Evolutionary conservation across 2,329 filamentous ascomycete species (phyloP).

Genomic region (Teratosphaeriaceae sp.): DNA sequence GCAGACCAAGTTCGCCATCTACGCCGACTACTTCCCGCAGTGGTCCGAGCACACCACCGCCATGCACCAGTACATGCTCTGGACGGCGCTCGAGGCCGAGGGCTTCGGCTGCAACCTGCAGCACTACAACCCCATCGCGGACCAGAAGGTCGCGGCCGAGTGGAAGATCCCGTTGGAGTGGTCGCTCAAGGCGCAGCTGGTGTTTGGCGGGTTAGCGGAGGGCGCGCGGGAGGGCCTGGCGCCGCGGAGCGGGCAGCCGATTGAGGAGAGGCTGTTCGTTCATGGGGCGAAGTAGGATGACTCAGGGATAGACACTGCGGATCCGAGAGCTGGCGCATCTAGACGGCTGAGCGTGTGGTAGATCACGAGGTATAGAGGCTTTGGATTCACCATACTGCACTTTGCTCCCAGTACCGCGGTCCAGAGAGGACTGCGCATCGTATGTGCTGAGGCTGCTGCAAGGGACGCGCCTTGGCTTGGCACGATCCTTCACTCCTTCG

Average conservation of each 20-base stretch:
- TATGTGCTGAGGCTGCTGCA: too few relatives aligned
- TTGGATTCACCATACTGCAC: too few relatives aligned
- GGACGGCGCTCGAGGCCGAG: constrained; percentile 76
- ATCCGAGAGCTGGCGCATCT: too few relatives aligned
- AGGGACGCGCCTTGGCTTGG: too few relatives aligned
- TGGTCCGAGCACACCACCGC: constrained; percentile 73
- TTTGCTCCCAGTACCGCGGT: too few relatives aligned
- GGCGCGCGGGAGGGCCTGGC: constrained; percentile 39
- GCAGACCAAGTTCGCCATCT: constrained; percentile 63
- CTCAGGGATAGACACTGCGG: background rate
- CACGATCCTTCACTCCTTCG: too few relatives aligned
- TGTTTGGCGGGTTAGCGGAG: constrained; percentile 50
- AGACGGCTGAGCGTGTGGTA: too few relatives aligned
- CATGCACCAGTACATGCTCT: constrained; percentile 76
- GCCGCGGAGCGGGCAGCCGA: constrained; percentile 21
- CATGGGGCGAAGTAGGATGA: constrained; percentile 15
- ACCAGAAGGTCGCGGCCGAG: constrained; percentile 59
- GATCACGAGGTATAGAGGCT: background rate
- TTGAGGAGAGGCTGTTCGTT: constrained; percentile 25
- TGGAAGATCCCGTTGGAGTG: constrained; percentile 69
- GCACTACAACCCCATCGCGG: constrained; percentile 86
- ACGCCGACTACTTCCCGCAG: constrained; percentile 68
- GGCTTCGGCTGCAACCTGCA: constrained; percentile 84
- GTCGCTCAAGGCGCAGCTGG: constrained; percentile 75
- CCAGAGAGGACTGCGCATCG: too few relatives aligned